Evolutionary conservation across 305 asterid genomes (phyloP).

Genomic region (Fraxinus angustifolia): DNA sequence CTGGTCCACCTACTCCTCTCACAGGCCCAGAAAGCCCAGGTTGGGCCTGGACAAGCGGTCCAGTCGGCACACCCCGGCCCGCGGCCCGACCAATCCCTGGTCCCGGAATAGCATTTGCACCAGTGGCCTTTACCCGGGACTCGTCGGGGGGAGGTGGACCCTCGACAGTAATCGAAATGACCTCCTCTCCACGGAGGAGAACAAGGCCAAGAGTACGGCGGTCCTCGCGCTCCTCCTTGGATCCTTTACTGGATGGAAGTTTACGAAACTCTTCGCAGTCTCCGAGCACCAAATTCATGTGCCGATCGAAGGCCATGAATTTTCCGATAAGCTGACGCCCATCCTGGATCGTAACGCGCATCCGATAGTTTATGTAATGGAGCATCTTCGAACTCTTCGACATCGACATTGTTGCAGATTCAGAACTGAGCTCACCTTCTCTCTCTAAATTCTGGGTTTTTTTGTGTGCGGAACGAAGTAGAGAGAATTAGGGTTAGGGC

Average conservation of each 20-base stretch:
- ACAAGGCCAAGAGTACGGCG: constrained; percentile 92
- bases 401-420: constrained; percentile 67
- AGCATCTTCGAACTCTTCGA: constrained; percentile 94
- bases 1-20: constrained; percentile 91
- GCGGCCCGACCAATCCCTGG: constrained; percentile 92
- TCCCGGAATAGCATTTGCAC: constrained; percentile 50
- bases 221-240: constrained; percentile 85
- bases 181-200: constrained; percentile 89
- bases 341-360: constrained; percentile 88
- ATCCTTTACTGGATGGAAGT: constrained; percentile 70
- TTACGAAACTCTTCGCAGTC: constrained; percentile 94
- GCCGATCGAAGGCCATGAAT: constrained; percentile 94
- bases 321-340: constrained; percentile 88
- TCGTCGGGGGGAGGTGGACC: constrained; percentile 97
- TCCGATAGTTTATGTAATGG: constrained; percentile 83
- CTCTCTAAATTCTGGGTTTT: neutral
- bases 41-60: constrained; percentile 67
- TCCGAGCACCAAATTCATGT: constrained; percentile 92
- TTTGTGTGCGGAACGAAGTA: neutral
- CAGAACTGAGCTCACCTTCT: neutral
- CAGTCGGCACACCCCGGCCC: constrained; percentile 75
- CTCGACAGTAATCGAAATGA: constrained; percentile 85
- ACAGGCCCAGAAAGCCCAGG: constrained; percentile 86
- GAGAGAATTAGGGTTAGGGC: neutral
- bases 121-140: constrained; percentile 59